These are phyloP conservation scores for Quillaja saponaria DNA, from an alignment of 306 rosid genomes.

Conservation along the genomic window DNA sequence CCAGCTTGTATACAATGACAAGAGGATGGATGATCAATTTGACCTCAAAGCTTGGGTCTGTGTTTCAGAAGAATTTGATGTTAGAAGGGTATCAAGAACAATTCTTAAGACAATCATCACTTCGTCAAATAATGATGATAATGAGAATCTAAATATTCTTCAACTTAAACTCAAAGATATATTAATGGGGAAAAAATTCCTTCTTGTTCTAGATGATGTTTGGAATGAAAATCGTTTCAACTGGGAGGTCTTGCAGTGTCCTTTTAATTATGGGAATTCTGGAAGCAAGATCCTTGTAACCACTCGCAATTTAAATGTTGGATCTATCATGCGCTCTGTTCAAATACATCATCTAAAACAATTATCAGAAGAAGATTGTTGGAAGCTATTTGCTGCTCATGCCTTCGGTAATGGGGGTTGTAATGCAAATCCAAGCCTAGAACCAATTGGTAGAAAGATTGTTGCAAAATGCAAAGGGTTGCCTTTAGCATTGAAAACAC, in stretches of 20 bases:
- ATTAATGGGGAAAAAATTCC: slow-evolving; percentile 11
- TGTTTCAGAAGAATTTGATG: slow-evolving; percentile 19
- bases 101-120: slow-evolving; percentile 16
- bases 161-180: slow-evolving; percentile 2
- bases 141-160: not conserved
- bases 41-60: slow-evolving; percentile 19
- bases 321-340: not conserved
- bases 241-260: slow-evolving; percentile 19
- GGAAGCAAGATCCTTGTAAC: slow-evolving; percentile 37
- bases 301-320: slow-evolving; percentile 27
- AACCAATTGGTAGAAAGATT: slow-evolving; percentile 18
- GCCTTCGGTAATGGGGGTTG: not conserved
- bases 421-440: not conserved
- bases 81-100: not conserved
- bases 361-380: slow-evolving; percentile 23
- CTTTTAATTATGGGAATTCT: slow-evolving; percentile 16
- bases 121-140: not conserved
- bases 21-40: not conserved
- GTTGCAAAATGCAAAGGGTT: slow-evolving; percentile 27
- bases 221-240: slow-evolving; percentile 25
- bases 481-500: slow-evolving; percentile 37
- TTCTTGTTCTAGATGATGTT: slow-evolving; percentile 35
- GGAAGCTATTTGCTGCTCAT: slow-evolving; percentile 15
- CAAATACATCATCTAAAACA: not conserved
- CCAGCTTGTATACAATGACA: slow-evolving; percentile 12